A percentile compares a stretch with the other conserved stretches of the same genome.
Conservation (phyloP, 331 rosid species). For the Saraca asoca region DNA sequence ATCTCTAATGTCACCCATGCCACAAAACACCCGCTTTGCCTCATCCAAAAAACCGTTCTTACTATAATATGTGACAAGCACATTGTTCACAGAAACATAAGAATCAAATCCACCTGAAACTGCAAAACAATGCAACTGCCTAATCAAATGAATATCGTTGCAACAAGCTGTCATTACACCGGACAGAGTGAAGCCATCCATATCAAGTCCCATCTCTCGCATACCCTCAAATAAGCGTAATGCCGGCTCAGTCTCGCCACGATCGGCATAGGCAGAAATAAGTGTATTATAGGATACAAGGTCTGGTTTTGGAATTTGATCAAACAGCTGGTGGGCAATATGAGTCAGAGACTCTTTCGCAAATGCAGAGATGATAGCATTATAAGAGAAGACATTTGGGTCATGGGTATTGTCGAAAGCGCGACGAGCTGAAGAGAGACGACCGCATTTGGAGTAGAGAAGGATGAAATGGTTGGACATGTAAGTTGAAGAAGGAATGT, state of each 20-base stretch:
- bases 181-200: slow-evolving; percentile 78
- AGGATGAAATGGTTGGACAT: slow-evolving; percentile 80
- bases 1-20: slow-evolving; percentile 62
- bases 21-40: slow-evolving; percentile 58
- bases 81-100: slow-evolving; percentile 65
- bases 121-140: slow-evolving; percentile 62
- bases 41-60: slow-evolving; percentile 57
- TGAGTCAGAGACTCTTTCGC: slow-evolving; percentile 45
- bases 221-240: slow-evolving; percentile 49
- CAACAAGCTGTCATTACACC: slow-evolving; percentile 51
- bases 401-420: slow-evolving; percentile 53
- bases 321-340: slow-evolving; percentile 70
- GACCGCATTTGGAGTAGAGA: slow-evolving; percentile 76
- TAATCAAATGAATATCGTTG: slow-evolving; percentile 48
- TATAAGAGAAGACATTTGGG: slow-evolving; percentile 53
- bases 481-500: slow-evolving; percentile 54
- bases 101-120: slow-evolving; percentile 58
- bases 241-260: slow-evolving; percentile 46
- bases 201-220: slow-evolving; percentile 43
- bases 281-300: slow-evolving; percentile 68
- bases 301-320: slow-evolving; percentile 71
- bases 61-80: slow-evolving; percentile 56
- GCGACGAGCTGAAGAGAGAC: slow-evolving; percentile 51
- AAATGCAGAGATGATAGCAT: slow-evolving; percentile 65
- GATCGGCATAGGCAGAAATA: slow-evolving; percentile 58